These are phyloP conservation scores for Herpetospermum pedunculosum DNA, from an alignment of 306 rosid species.

Conservation along the genomic window DNA sequence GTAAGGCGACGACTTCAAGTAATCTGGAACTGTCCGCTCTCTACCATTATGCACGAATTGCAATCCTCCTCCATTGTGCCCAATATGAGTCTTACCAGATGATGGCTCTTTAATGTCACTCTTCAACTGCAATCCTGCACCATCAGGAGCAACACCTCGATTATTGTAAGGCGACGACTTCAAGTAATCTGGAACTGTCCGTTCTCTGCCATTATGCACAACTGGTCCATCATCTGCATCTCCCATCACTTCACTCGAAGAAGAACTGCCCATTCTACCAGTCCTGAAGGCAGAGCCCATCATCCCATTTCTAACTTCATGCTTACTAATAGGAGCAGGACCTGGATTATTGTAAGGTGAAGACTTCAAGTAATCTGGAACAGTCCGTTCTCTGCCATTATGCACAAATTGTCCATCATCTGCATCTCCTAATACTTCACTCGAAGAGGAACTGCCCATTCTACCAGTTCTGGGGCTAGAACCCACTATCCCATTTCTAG, in stretches of 20 bases:
- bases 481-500: constrained; percentile 27
- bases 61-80: constrained; percentile 20
- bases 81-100: constrained; percentile 22
- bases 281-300: constrained; percentile 32
- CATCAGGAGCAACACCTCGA: constrained; percentile 24
- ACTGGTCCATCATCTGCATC: constrained; percentile 28
- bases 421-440: constrained; percentile 25
- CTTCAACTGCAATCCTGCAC: constrained; percentile 23
- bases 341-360: constrained; percentile 25
- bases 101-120: constrained; percentile 27
- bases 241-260: constrained; percentile 34
- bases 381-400: constrained; percentile 27
- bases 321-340: constrained; percentile 20
- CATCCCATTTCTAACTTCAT: constrained; percentile 26
- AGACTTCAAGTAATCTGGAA: constrained; percentile 23
- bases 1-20: constrained; percentile 20
- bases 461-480: constrained; percentile 29
- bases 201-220: constrained; percentile 30
- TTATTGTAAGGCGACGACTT: constrained; percentile 24
- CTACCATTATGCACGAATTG: too few species aligned
- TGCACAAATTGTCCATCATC: constrained; percentile 30
- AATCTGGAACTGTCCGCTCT: constrained; percentile 26
- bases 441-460: constrained; percentile 36
- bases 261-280: constrained; percentile 31
- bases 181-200: constrained; percentile 20